Percentiles rank a stretch among this genome's conserved stretches.
These are phyloP conservation scores for Xylaria nigripes DNA, from an alignment of 495 filamentous ascomycete genomes.

Conservation along the genomic window DNA sequence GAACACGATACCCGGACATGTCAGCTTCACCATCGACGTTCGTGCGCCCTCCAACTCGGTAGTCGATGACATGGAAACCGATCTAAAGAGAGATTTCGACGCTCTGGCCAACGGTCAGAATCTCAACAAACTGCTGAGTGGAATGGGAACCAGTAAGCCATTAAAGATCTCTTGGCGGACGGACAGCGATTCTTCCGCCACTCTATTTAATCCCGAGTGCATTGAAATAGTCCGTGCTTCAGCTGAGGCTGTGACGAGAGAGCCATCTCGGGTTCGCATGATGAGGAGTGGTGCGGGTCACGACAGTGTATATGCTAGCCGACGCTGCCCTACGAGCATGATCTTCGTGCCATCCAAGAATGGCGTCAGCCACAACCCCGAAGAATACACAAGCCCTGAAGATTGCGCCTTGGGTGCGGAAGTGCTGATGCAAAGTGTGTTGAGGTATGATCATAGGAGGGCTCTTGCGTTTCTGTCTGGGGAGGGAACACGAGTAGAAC, in stretches of 20 bases:
- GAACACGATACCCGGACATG: constrained; percentile 66
- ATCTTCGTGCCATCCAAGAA: constrained; percentile 43
- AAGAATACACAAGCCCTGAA: constrained; percentile 40
- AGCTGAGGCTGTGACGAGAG: constrained; percentile 43
- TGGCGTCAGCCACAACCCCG: constrained; percentile 41
- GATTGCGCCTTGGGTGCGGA: constrained; percentile 32
- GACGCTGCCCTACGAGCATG: constrained; percentile 40
- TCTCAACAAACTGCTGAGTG: constrained; percentile 13
- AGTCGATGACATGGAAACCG: constrained; percentile 31
- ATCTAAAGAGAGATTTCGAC: constrained; percentile 24
- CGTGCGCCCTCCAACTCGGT: constrained; percentile 52
- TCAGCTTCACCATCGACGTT: constrained; percentile 65
- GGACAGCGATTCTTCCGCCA: constrained; percentile 45
- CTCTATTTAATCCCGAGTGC: constrained; percentile 62
- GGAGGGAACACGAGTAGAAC: too few species aligned
- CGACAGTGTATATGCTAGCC: constrained; percentile 42
- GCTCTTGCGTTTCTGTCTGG: too few species aligned
- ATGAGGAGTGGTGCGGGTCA: constrained; percentile 54
- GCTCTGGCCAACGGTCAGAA: constrained; percentile 19
- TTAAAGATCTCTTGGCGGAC: constrained; percentile 26
- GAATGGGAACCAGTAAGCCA: constrained; percentile 14
- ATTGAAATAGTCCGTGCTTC: constrained; percentile 57
- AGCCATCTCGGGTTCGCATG: constrained; percentile 25
- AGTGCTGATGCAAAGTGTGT: constrained; percentile 32
- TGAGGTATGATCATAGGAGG: constrained; percentile 28